A percentile compares a stretch with the other conserved stretches of the same genome.
phyloP scores from a whole-genome alignment of 495 filamentous ascomycete species.

The Tetracladium marchalianum region DNA sequence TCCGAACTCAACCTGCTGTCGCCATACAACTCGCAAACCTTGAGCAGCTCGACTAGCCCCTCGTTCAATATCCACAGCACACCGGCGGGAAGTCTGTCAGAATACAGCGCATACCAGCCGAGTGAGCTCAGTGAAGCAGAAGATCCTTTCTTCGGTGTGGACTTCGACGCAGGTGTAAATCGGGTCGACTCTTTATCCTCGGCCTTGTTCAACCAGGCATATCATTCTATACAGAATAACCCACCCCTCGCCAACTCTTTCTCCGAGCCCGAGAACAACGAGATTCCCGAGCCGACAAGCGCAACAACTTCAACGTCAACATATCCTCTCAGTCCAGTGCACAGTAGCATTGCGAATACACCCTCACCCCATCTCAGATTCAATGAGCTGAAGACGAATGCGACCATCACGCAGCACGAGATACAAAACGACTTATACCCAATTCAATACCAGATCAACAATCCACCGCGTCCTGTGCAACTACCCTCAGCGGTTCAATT shows the following conservation, averaged over 20 bases:
- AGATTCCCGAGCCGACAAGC: background rate
- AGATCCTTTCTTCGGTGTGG: slow-evolving; percentile 20
- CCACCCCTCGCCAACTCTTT: slow-evolving; percentile 4
- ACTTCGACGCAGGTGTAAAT: slow-evolving; percentile 17
- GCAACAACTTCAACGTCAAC: slow-evolving; percentile 8
- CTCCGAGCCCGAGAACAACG: background rate
- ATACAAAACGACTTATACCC: slow-evolving; percentile 8
- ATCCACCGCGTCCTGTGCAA: slow-evolving; percentile 1
- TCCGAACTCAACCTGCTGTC: slow-evolving; percentile 14
- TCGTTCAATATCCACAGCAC: slow-evolving; percentile 14
- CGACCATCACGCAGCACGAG: slow-evolving; percentile 13
- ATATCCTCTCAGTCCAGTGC: slow-evolving; percentile 17
- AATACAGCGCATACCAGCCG: slow-evolving; percentile 15
- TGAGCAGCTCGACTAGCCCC: slow-evolving; percentile 19
- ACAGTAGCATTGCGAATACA: slow-evolving; percentile 13
- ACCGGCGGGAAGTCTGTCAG: slow-evolving; percentile 15
- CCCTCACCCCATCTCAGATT: slow-evolving; percentile 5
- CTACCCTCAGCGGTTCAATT: slow-evolving; percentile 20
- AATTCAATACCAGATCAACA: background rate
- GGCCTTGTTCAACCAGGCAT: background rate
- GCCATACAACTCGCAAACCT: slow-evolving; percentile 12
- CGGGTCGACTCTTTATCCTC: slow-evolving; percentile 12
- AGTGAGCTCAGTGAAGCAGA: slow-evolving; percentile 19
- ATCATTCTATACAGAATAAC: slow-evolving; percentile 4
- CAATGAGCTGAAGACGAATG: slow-evolving; percentile 4